These are phyloP conservation scores for Termitomyces sp. DNA, from an alignment of 1,284 basidiomycete species.

Conservation along the genomic window DNA sequence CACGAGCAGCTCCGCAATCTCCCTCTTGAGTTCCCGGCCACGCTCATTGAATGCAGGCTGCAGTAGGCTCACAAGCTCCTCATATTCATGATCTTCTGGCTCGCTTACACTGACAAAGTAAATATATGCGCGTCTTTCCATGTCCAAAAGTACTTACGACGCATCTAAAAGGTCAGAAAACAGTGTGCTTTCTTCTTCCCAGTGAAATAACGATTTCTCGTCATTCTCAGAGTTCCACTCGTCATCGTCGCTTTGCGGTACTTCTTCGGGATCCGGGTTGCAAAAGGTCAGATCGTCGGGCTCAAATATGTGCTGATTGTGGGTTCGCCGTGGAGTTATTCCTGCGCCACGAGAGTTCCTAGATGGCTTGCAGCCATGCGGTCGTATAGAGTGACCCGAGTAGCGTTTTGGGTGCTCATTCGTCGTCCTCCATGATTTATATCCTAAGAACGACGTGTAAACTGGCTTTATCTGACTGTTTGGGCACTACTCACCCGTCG, in stretches of 20 bases:
- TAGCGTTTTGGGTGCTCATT: neutral
- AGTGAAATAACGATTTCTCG: conserved; percentile 33
- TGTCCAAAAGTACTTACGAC: conserved; percentile 23
- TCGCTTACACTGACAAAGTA: conserved; percentile 17
- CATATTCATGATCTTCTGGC: conserved; percentile 31
- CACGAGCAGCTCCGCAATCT: conserved; percentile 47
- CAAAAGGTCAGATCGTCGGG: conserved; percentile 14
- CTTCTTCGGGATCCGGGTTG: conserved; percentile 14
- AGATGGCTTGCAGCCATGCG: neutral
- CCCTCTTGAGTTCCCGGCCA: conserved; percentile 38
- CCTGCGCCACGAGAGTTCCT: neutral
- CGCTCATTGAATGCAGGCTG: conserved; percentile 42
- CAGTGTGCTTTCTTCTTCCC: conserved; percentile 54
- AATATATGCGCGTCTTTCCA: conserved; percentile 15
- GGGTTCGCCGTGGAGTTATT: neutral
- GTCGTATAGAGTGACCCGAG: conserved; percentile 3
- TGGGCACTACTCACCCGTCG: neutral
- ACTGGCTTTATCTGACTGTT: neutral
- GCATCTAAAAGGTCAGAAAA: conserved; percentile 47
- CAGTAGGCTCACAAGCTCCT: conserved; percentile 40
- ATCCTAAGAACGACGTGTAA: conserved; percentile 6
- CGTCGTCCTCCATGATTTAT: conserved; percentile 3
- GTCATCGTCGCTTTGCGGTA: conserved; percentile 11
- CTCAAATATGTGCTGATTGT: conserved; percentile 6
- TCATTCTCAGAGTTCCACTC: conserved; percentile 21